Evolutionary conservation across 106 monocot genomes (phyloP).

Genomic region (Dendrobium catenatum): DNA sequence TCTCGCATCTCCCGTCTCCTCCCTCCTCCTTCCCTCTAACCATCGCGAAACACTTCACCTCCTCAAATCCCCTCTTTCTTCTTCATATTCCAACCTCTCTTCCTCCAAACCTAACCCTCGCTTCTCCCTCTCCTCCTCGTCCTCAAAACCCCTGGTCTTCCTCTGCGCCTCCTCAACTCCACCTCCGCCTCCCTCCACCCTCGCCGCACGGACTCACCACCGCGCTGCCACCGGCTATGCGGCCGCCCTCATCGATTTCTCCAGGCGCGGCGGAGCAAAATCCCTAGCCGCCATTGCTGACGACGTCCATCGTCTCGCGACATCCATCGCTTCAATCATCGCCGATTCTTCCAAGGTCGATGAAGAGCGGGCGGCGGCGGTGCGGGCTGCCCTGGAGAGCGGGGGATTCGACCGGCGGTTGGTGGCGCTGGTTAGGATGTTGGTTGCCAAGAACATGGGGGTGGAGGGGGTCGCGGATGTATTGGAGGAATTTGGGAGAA

Average conservation of each 20-base stretch:
- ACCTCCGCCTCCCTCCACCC: neutral
- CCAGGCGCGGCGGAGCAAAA: conserved; percentile 15
- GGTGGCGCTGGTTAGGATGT: conserved; percentile 38
- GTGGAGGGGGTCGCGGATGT: conserved; percentile 32
- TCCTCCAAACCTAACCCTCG: conserved; percentile 4
- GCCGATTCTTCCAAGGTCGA: neutral
- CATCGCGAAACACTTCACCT: neutral
- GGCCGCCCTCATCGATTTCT: conserved; percentile 51
- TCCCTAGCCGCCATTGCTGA: conserved; percentile 8
- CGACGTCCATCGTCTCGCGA: conserved; percentile 20
- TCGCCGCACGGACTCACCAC: neutral
- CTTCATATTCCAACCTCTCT: conserved; percentile 13
- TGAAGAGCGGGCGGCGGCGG: conserved; percentile 2
- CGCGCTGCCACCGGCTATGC: conserved; percentile 61
- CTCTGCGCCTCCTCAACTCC: conserved; percentile 1
- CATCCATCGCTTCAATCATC: neutral
- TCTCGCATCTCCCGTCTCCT: too few relatives aligned
- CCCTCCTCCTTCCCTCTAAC: too few relatives aligned
- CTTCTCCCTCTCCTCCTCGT: conserved; percentile 4
- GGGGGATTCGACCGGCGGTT: conserved; percentile 23
- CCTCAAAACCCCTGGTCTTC: neutral
- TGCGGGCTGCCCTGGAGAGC: neutral
- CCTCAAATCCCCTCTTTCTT: neutral
- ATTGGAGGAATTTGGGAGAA: conserved; percentile 33
- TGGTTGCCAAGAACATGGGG: conserved; percentile 35